Evolutionary conservation across 2,329 filamentous ascomycete species (phyloP), one percentile per base, ranked within the genome.

Genomic region (Colletotrichum endophyticum): DNA sequence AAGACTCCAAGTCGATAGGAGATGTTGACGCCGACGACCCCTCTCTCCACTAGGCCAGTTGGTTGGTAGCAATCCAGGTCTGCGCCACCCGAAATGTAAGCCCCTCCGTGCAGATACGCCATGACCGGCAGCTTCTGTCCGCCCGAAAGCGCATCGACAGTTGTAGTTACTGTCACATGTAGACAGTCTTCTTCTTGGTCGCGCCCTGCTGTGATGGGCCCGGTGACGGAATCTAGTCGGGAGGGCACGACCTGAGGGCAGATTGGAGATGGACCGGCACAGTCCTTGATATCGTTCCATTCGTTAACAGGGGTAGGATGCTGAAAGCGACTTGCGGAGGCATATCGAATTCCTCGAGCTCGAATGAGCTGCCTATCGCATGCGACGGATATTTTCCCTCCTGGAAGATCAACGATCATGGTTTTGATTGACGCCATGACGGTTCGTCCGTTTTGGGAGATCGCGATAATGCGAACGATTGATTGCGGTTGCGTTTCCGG

Each of bases 1-100:
- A 86, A 88, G 67, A 88, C 84, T 1, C 78, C 78, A 3, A 79
- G 69, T 8, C 78, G 72, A 28, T 79, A 77, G 5, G 86, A 88
- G 25, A 89, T 84, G 57, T 84, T 85, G 1, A 81, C 78, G 1
- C 82, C 75, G 71, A 82, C 64, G 80, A 80, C 77, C 4, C 73
- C 76, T 22, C 73, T 78, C 15, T 74, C 66, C 16, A 79, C 71
- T 27, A 75, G 30, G 62, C 78, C 36, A 74, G 59, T 44, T 59
- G 73, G n/a, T 30, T 77, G 4, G 53, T 72, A 6, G 78, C 79
- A 19, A 75, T 77, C 28, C 57, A 70, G 11, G 15, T 66, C 64
- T 5, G 63, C 61, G 27, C 30, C 59, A 44, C 71, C 70, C 22
- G 63, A 67, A 3, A 69, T 66, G 30, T 80, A 81, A 34, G 73